Evolutionary conservation across 352 stramenopile species (phyloP), one percentile per base, ranked within the genome.

Genomic region (Phytophthora quininea): DNA sequence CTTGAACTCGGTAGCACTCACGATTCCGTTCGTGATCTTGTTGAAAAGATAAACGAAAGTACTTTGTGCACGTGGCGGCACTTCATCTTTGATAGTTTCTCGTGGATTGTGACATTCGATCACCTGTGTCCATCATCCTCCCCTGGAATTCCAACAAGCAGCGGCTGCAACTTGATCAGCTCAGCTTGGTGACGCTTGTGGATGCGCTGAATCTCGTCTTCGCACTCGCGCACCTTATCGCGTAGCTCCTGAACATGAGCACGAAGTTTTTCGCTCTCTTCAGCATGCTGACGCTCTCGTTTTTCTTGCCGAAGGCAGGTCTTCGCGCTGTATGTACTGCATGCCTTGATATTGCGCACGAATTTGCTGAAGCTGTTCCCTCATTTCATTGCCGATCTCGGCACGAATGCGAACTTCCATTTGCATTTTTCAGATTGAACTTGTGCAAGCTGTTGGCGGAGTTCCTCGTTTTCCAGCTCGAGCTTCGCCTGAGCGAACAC

Each of bases 141-240:
- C 55, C 70, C 64, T 62, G 54, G 45, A 55, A 69, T 58, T 59
- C 55, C 24, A 63, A 69, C 58, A 72, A 59, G 10, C 10, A 57
- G 54, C 4, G 66, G 48, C 31, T 78, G 66, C 58, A 75, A 64
- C 64, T 75, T 71, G 35, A 73, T 62, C 19, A 82, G 43, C 57
- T 82, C 67, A 48, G 61, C 59, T 66, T 73, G 65, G 29, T 95
- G 81, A 4, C 86, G 86, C 45, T 74, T 77, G 38, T 92, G 78
- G 19, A 92, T 89, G 38, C 87, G 81, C 54, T 80, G 77, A 46
- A 95, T 95, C 68, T 95, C 87, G n/a, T 95, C 87, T 58, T 95
- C 87, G 31, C 84, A 92, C 57, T 95, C 87, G 29, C 58, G 70
- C 4, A 92, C 70, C 62, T 91, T 89, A 57, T 87, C 73, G 56